Evolutionary conservation across 108 stramenopile genomes (phyloP).

Genomic region (Parietichytrium sp.): DNA sequence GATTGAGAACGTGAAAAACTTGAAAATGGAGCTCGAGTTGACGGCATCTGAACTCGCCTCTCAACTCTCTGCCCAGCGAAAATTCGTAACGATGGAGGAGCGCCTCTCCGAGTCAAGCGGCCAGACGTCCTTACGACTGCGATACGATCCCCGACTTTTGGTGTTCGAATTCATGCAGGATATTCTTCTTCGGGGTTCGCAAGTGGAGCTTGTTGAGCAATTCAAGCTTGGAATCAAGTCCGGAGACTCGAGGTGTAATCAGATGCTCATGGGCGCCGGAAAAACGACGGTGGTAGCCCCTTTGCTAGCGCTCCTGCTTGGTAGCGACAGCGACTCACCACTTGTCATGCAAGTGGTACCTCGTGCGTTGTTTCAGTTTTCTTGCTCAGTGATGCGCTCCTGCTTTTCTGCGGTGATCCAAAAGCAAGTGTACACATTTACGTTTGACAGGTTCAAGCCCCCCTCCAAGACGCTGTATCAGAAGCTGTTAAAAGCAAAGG

Average conservation of each 20-base stretch:
- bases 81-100: constrained; percentile 28
- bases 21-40: constrained; percentile 36
- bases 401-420: constrained; percentile 10
- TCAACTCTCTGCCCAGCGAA: not conserved
- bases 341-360: constrained; percentile 48
- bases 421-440: not conserved
- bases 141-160: constrained; percentile 48
- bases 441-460: not conserved
- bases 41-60: constrained; percentile 6
- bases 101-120: not conserved
- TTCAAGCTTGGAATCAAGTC: not conserved
- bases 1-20: not conserved
- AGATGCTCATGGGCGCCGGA: constrained; percentile 55
- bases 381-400: constrained; percentile 15
- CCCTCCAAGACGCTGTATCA: constrained; percentile 34
- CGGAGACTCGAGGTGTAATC: constrained; percentile 35
- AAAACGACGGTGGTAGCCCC: constrained; percentile 54
- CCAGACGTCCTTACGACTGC: not conserved
- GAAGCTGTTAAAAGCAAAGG: constrained; percentile 10
- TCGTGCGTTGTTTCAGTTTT: constrained; percentile 4
- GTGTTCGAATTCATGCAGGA: constrained; percentile 48
- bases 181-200: constrained; percentile 42
- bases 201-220: constrained; percentile 42
- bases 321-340: constrained; percentile 26
- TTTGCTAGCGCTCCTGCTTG: constrained; percentile 42